Conservation (phyloP, 306 rosid species). For the Dryas drummondii region DNA sequence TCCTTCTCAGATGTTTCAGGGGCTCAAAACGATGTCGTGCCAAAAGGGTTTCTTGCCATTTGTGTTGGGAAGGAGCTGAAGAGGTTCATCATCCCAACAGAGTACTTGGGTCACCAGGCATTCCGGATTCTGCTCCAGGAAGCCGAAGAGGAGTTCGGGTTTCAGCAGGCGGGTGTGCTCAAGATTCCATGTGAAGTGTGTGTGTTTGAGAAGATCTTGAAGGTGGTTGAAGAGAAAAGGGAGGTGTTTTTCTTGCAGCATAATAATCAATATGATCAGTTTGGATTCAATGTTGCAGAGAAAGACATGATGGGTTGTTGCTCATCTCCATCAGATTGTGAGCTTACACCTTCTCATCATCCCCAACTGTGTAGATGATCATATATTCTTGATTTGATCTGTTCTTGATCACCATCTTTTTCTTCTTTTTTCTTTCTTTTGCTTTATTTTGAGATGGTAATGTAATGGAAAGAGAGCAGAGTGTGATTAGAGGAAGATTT, state of each 20-base stretch:
- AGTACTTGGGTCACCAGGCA: conserved; percentile 62
- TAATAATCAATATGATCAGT: neutral
- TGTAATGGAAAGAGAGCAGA: conserved; percentile 8
- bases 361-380: conserved; percentile 63
- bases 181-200: conserved; percentile 62
- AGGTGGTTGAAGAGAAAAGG: conserved; percentile 46
- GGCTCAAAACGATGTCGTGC: conserved; percentile 38
- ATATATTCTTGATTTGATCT: neutral
- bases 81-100: conserved; percentile 72
- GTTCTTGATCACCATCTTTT: conserved; percentile 13
- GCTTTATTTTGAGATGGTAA: conserved; percentile 8
- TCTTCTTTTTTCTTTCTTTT: neutral
- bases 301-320: conserved; percentile 31
- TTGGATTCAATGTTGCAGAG: conserved; percentile 26
- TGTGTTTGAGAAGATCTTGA: conserved; percentile 56
- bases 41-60: conserved; percentile 80
- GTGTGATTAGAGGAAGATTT: conserved; percentile 16
- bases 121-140: conserved; percentile 51
- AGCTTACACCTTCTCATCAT: conserved; percentile 56
- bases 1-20: conserved; percentile 50
- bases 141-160: conserved; percentile 79
- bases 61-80: conserved; percentile 78
- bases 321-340: conserved; percentile 40
- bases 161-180: conserved; percentile 75
- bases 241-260: conserved; percentile 32